Conservation (phyloP, 169 alveolate species). For the Theileria annulata region DNA sequence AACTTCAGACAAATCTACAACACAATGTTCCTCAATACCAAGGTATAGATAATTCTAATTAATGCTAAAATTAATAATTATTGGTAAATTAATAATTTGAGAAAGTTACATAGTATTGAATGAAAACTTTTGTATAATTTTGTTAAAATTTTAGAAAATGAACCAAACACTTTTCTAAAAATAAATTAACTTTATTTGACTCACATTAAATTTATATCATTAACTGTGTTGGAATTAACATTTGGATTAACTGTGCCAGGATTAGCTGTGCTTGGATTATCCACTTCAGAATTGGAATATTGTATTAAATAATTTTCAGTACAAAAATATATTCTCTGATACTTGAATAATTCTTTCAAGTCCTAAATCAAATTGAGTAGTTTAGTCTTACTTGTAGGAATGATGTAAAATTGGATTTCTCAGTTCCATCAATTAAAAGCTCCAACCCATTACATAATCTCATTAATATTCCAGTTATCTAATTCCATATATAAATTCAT, state of each 20-base stretch:
- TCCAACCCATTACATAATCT: not conserved
- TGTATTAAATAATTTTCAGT: conserved; percentile 46
- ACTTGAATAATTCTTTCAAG: not conserved
- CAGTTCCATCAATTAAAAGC: not conserved
- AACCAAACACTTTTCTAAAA: conserved; percentile 28
- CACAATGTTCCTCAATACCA: not conserved
- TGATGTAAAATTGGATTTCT: not conserved
- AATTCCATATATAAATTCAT: too few relatives aligned
- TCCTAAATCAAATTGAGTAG: not conserved
- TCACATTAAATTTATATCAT: not conserved
- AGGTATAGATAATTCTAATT: not conserved
- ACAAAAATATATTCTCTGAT: conserved; percentile 52
- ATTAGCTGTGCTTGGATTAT: too few relatives aligned
- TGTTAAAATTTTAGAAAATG: not conserved
- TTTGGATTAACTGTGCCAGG: too few relatives aligned
- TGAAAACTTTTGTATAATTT: conserved; percentile 5
- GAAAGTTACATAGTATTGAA: not conserved
- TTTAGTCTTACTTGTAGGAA: not conserved
- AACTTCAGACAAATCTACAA: not conserved
- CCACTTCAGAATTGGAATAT: too few relatives aligned
- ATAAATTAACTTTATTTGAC: not conserved
- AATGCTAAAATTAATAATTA: not conserved
- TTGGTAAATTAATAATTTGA: not conserved
- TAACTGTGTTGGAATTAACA: too few relatives aligned
- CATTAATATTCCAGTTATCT: not conserved